Base-by-base conservation (phyloP, 2,329 filamentous ascomycete genomes). In the Drechslera avenae region DNA sequence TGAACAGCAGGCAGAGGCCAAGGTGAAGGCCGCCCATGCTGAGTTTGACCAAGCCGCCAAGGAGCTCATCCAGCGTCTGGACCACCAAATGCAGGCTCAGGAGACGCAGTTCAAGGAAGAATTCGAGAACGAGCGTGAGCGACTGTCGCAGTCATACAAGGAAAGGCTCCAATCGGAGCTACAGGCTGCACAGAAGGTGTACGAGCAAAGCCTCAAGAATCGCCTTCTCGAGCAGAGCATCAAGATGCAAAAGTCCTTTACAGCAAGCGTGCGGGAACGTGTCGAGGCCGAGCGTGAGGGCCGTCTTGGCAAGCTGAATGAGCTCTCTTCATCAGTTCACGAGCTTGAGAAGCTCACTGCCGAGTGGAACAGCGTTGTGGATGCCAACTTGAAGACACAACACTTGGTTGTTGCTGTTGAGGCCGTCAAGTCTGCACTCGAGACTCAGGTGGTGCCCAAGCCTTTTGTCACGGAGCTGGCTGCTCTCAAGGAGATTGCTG, bases 351-450 rank as follows among this genome's bases (percentile, higher is more conserved):
- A 87, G 74, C 84, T 99, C 46, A 95, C 92, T 1, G 84, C 85
- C 1, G 88, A 91, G 60, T 97, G 91, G 91, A 95, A 93, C 75
- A 85, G 86, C 33, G 90, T 97, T 31, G 86, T 99, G 17, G 91
- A 97, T 71, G 81, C 84, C 53, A 97, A 94, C 76, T 84, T 97
- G 57, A 88, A 90, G 75, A 97, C 94, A 0, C 94, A 99, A 76
- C 92, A 97, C 77, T 86, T 99, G 21, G 91, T 97, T 70, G 91
- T 99, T 30, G 94, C 94, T 16, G 89, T 97, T 23, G 94, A 99
- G 72, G 91, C 93, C 32, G 91, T 97, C 43, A 88, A 90, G 60
- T 86, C 90, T 50, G 90, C 88, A 42, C 83, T 97, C 17, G 87
- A 91, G 69, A 87, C 88, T 59, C 82, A 87, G 10, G 79, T 86